Conservation (phyloP, 345 rosid species). For the Barbarea vulgaris region DNA sequence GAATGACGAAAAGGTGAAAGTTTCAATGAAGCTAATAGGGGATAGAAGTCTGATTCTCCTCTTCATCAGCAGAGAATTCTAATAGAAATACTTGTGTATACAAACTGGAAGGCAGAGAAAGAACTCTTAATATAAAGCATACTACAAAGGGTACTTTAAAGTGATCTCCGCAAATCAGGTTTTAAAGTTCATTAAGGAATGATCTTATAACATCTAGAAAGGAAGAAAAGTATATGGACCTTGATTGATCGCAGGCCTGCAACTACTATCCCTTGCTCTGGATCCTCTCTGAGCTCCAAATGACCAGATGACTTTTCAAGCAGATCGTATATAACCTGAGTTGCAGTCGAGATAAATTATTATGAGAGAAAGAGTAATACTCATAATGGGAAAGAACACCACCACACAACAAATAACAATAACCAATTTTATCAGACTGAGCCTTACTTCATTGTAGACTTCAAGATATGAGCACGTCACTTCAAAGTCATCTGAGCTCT, state of each 20-base stretch:
- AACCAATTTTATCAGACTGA: slow-evolving; percentile 6
- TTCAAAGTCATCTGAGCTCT: slow-evolving; percentile 72
- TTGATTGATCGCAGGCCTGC: slow-evolving; percentile 84
- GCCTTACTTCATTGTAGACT: slow-evolving; percentile 88
- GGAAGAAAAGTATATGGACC: slow-evolving; percentile 49
- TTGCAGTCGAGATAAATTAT: background rate
- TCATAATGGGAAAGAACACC: background rate
- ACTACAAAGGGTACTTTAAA: background rate
- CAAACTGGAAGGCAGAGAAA: background rate
- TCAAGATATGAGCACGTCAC: slow-evolving; percentile 93
- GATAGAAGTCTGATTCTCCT: background rate
- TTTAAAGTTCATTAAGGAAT: background rate
- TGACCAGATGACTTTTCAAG: slow-evolving; percentile 91
- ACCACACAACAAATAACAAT: background rate
- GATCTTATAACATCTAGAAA: slow-evolving; percentile 1
- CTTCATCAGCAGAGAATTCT: background rate
- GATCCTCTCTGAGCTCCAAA: slow-evolving; percentile 98
- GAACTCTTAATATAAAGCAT: background rate
- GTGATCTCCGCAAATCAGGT: background rate
- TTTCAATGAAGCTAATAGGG: background rate
- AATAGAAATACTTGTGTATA: background rate
- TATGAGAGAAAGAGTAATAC: background rate
- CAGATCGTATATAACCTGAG: slow-evolving; percentile 91
- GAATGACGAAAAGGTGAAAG: background rate
- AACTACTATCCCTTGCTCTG: slow-evolving; percentile 85